Conservation (phyloP, 495 filamentous ascomycete genomes). For the Thozetella sp. region DNA sequence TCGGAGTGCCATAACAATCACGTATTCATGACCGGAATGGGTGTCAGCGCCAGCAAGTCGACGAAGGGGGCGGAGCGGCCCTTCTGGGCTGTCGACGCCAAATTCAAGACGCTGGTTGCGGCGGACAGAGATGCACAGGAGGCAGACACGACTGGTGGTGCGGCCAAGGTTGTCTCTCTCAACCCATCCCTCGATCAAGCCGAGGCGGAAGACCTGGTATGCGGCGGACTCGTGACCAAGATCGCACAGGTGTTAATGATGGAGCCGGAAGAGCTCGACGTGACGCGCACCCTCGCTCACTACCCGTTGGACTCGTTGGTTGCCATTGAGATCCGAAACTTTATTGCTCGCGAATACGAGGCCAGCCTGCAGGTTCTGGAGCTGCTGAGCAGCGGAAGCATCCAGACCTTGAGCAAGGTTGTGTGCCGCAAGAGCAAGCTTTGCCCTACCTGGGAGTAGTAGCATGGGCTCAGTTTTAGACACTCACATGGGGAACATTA, state of each 20-base stretch:
- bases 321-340: constrained; percentile 55
- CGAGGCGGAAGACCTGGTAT: constrained; percentile 48
- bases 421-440: constrained; percentile 54
- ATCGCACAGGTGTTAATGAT: constrained; percentile 52
- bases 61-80: constrained; percentile 37
- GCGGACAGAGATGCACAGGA: constrained; percentile 44
- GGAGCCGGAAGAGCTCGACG: constrained; percentile 51
- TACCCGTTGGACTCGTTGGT: constrained; percentile 58
- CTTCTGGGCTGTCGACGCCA: constrained; percentile 53
- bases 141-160: constrained; percentile 30
- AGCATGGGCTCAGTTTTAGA: too few species aligned
- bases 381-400: constrained; percentile 47
- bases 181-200: constrained; percentile 37
- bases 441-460: too few species aligned
- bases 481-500: too few species aligned
- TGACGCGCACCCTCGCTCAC: constrained; percentile 42
- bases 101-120: constrained; percentile 50
- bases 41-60: constrained; percentile 21
- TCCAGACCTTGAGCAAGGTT: constrained; percentile 46
- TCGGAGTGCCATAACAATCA: too few species aligned
- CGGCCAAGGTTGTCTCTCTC: constrained; percentile 39
- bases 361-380: constrained; percentile 58
- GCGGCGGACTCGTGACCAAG: constrained; percentile 45
- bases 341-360: constrained; percentile 49
- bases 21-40: constrained; percentile 51